These are phyloP conservation scores for Fusarium torreyae DNA, from an alignment of 2,329 filamentous ascomycete species.

Conservation along the genomic window DNA sequence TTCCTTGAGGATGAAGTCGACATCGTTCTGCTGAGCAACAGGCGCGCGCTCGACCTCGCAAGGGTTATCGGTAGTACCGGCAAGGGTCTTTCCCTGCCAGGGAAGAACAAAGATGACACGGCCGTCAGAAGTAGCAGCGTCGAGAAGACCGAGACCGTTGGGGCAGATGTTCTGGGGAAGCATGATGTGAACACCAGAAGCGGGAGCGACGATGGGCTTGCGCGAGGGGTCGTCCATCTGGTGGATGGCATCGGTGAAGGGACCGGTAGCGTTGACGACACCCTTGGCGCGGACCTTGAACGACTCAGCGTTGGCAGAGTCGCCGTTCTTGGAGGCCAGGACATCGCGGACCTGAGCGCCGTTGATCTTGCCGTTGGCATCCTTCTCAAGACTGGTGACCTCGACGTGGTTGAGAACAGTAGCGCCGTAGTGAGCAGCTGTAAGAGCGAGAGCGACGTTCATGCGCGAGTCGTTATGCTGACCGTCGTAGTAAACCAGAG, in stretches of 20 bases:
- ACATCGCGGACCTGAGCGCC: constrained; percentile 72
- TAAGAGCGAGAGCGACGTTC: constrained; percentile 88
- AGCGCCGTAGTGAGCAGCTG: constrained; percentile 83
- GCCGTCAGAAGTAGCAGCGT: constrained; percentile 84
- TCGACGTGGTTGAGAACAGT: constrained; percentile 87
- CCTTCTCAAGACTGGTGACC: constrained; percentile 81
- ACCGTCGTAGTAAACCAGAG: constrained; percentile 88
- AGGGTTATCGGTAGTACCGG: constrained; percentile 84
- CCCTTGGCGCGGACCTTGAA: constrained; percentile 84
- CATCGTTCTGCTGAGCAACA: constrained; percentile 81
- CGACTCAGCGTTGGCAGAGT: constrained; percentile 65
- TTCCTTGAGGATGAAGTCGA: constrained; percentile 86
- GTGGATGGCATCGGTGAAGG: constrained; percentile 84
- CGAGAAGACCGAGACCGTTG: constrained; percentile 85
- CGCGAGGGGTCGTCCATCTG: constrained; percentile 82
- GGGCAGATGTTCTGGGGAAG: constrained; percentile 85
- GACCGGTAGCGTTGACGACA: constrained; percentile 87
- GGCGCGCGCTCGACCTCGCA: constrained; percentile 78
- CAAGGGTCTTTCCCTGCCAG: constrained; percentile 89
- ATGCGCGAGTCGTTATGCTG: constrained; percentile 91
- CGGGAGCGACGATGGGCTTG: constrained; percentile 82
- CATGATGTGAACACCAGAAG: constrained; percentile 86
- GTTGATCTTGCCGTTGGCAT: constrained; percentile 76
- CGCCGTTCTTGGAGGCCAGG: constrained; percentile 72
- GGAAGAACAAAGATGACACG: constrained; percentile 90